phyloP scores from a whole-genome alignment of 208 protist genomes.

The Leishmania amazonensis region DNA sequence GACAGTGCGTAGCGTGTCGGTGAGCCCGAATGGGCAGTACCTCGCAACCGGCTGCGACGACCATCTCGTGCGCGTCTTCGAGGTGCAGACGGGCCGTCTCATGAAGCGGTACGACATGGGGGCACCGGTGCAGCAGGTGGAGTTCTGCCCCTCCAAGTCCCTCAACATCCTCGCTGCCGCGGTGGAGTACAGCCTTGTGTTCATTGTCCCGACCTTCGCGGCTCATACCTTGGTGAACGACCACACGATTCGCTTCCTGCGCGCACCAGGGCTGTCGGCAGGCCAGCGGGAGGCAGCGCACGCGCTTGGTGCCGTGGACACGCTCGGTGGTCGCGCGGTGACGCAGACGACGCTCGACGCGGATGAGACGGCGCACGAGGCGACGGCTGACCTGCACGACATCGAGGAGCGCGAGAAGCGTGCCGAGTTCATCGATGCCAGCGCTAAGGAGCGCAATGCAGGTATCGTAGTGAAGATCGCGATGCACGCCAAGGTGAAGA shows the following conservation, averaged over 20 bases:
- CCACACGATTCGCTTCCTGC: conserved; percentile 87
- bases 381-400: conserved; percentile 81
- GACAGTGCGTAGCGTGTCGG: conserved; percentile 92
- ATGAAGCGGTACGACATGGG: conserved; percentile 92
- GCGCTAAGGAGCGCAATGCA: conserved; percentile 66
- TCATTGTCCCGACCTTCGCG: conserved; percentile 88
- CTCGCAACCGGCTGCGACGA: conserved; percentile 97
- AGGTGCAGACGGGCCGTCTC: conserved; percentile 97
- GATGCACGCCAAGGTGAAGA: conserved; percentile 90
- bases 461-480: conserved; percentile 91
- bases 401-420: conserved; percentile 87
- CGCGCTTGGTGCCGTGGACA: conserved; percentile 51
- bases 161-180: conserved; percentile 92
- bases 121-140: conserved; percentile 90
- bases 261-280: conserved; percentile 62
- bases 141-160: conserved; percentile 93
- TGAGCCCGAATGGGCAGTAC: conserved; percentile 97
- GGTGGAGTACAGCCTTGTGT: conserved; percentile 89
- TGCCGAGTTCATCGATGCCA: conserved; percentile 87
- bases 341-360: conserved; percentile 81
- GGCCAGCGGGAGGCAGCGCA: conserved; percentile 19
- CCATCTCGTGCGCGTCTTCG: conserved; percentile 97
- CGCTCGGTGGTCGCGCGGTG: conserved; percentile 73
- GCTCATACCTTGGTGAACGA: conserved; percentile 86
- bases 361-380: conserved; percentile 78